Evolutionary conservation across 1,139 yeast species (phyloP), one percentile per base, ranked within the genome.

Genomic region (Magnusiomyces clavatus): DNA sequence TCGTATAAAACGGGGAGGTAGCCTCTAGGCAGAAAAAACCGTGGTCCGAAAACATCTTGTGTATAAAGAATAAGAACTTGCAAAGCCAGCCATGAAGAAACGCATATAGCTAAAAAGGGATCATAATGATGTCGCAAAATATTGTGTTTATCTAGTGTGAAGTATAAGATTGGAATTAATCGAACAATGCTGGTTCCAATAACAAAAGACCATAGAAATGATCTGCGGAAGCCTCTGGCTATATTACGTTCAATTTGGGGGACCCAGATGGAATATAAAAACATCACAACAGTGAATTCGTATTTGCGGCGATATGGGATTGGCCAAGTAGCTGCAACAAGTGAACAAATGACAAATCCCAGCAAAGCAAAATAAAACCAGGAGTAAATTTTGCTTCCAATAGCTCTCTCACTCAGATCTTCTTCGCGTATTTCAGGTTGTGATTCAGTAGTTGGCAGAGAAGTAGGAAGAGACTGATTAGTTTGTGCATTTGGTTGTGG

Each of bases 181-280:
- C 97, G 73, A 11, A 86, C 67, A 1, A 78, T 44, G 0, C 89
- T 78, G 0, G 86, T 80, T 0, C 89, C 86, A 14, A 83, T 36
- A 17, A 89, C 76, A 61, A 85, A 92, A 54, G 77, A 77, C 87
- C 89, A 83, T 43, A 73, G 69, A 59, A 86, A 81, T 3, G 89
- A 78, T 41, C 73, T 71, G 51, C 83, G 71, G 20, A 49, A 54
- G 29, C 92, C 92, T 53, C 87, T 76, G 19, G 85, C 68, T 4
- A 86, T 82, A 63, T 88, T 87, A 60, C 96, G 75, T 56, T 82
- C 79, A 49, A 88, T 83, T 65, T 90, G 98, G 0, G 97, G 97
- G n/a, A 85, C 60, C 97, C 97, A 90, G 59, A 79, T 81, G 0
- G 95, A 86, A 64, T 82, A 86, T 36, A 83, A 63, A 1, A 74